phyloP scores from a whole-genome alignment of 495 filamentous ascomycete species.

The Friedmanniomyces endolithicus region DNA sequence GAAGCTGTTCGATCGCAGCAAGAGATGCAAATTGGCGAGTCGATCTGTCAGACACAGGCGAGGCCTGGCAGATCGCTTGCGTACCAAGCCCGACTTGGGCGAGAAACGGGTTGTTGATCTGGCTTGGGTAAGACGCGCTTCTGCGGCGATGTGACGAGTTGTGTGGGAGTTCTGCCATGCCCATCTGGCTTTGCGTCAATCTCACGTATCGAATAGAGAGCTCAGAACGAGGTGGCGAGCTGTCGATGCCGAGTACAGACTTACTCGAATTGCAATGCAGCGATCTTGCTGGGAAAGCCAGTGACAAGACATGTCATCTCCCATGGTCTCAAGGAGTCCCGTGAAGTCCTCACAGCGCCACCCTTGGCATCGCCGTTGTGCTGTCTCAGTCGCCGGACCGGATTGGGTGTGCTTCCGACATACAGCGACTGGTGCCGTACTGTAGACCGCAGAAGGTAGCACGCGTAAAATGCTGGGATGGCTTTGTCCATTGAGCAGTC shows the following conservation, averaged over 20 bases:
- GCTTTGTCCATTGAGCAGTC: constrained; percentile 30
- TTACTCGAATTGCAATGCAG: constrained; percentile 91
- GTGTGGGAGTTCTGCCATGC: constrained; percentile 75
- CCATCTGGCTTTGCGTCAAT: constrained; percentile 47
- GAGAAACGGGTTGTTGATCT: constrained; percentile 23
- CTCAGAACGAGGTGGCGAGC: too few species aligned
- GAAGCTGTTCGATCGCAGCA: constrained; percentile 69
- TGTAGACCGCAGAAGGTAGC: constrained; percentile 80
- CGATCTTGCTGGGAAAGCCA: constrained; percentile 75
- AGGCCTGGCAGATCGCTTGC: constrained; percentile 37
- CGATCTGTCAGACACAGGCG: constrained; percentile 46
- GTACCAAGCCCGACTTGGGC: constrained; percentile 9
- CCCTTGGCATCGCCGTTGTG: constrained; percentile 76
- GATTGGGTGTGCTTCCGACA: constrained; percentile 85
- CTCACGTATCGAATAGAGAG: too few species aligned
- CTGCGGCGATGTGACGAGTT: constrained; percentile 55
- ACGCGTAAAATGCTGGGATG: constrained; percentile 63
- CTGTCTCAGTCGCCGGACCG: constrained; percentile 64
- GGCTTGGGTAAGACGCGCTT: constrained; percentile 39
- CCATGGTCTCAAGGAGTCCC: constrained; percentile 63
- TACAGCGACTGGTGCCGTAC: constrained; percentile 54
- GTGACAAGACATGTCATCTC: constrained; percentile 82
- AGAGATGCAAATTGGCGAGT: constrained; percentile 62
- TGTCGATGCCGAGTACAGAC: constrained; percentile 20
- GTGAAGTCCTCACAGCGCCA: constrained; percentile 65